phyloP scores from a whole-genome alignment of 129 eudicot species.

The Silybum marianum region DNA sequence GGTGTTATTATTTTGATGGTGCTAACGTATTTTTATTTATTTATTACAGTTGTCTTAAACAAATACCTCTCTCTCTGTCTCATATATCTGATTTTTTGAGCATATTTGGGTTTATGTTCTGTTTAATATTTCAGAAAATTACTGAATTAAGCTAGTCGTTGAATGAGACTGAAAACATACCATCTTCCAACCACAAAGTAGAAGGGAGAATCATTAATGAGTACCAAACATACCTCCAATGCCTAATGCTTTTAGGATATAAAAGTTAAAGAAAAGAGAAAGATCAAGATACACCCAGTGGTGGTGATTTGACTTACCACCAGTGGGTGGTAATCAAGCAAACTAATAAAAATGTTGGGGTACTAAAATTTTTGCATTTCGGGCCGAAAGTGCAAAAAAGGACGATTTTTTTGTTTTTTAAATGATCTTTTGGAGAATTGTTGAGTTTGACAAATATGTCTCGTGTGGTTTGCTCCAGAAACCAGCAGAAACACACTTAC shows the following conservation, averaged over 20 bases:
- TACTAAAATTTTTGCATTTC: background rate
- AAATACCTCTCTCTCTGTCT: no score
- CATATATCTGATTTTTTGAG: background rate
- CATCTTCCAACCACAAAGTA: no score
- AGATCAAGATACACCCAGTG: background rate
- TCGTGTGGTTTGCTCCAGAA: conserved; percentile 46
- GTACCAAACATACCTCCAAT: no score
- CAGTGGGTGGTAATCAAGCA: background rate
- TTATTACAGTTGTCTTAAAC: no score
- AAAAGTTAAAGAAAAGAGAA: no score
- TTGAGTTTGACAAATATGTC: conserved; percentile 7
- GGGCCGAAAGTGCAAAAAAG: background rate
- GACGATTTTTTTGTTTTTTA: background rate
- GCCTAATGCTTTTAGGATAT: no score
- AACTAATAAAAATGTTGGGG: no score
- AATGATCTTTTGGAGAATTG: background rate
- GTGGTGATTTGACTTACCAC: background rate
- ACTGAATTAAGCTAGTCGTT: no score
- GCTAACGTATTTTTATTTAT: no score
- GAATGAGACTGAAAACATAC: no score
- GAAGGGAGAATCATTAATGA: no score
- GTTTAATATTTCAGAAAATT: no score
- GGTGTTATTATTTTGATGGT: background rate
- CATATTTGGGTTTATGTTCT: background rate
- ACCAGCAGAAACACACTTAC: conserved; percentile 81